phyloP scores from a whole-genome alignment of 1,139 yeast genomes.

The Yamadazyma epiphylla region DNA sequence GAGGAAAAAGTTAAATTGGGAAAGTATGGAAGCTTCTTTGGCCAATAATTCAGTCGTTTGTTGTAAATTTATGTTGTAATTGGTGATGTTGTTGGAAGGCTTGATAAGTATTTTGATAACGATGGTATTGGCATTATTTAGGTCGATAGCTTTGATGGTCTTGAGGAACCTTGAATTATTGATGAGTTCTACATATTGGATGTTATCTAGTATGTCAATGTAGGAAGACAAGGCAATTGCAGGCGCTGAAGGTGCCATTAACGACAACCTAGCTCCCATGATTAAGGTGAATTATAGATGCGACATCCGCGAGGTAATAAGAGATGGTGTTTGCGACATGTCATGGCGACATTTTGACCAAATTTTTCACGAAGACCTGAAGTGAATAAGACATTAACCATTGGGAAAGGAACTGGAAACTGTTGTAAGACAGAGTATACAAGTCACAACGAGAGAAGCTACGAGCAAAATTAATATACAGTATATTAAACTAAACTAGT shows the following conservation, averaged over 20 bases:
- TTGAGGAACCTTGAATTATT: conserved; percentile 81
- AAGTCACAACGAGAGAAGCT: too few species aligned
- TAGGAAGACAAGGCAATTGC: conserved; percentile 91
- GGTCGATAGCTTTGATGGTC: conserved; percentile 72
- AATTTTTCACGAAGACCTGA: too few species aligned
- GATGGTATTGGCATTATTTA: conserved; percentile 57
- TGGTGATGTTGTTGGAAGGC: conserved; percentile 40
- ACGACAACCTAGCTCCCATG: conserved; percentile 87
- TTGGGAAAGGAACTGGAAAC: too few species aligned
- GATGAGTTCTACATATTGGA: conserved; percentile 69
- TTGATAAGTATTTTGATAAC: conserved; percentile 81
- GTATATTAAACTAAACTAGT: conserved; percentile 69
- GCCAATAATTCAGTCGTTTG: conserved; percentile 29
- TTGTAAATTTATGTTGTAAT: conserved; percentile 28
- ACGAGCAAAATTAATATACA: too few species aligned
- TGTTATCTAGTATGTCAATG: conserved; percentile 68
- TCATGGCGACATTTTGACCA: too few species aligned
- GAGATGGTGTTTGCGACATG: too few species aligned
- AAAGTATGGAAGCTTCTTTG: conserved; percentile 33
- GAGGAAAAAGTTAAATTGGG: conserved; percentile 58
- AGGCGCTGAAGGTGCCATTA: conserved; percentile 85
- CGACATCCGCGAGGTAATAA: too few species aligned
- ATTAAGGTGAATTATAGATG: not conserved
- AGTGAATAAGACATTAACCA: too few species aligned
- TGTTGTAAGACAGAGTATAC: too few species aligned